Evolutionary conservation across 1,139 yeast genomes (phyloP), one percentile per base, ranked within the genome.

Genomic region (Torulaspora pretoriensis): DNA sequence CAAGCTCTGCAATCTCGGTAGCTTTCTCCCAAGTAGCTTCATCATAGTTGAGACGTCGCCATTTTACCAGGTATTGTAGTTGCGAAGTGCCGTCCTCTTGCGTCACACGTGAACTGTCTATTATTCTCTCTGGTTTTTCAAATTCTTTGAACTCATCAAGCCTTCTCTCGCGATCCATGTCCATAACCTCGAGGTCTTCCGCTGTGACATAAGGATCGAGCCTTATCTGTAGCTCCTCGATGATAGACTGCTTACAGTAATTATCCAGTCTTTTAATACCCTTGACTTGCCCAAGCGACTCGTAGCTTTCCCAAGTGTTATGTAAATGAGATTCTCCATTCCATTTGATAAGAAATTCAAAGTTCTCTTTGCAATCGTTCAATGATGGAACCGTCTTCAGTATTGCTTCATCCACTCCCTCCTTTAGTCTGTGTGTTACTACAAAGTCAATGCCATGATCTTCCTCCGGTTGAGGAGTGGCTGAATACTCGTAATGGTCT

Each of bases 1-100:
- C 89, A 45, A 84, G 68, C 48, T 78, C 76, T 1, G 94, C 97
- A 54, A 94, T 88, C 53, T 79, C 83, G 45, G 83, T 83, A 1
- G 96, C 97, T 56, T 82, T 80, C 68, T 94, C 99, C 98, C 98
- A 94, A 3, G 97, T 88, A 52, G 96, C 88, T 55, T 87, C 95
- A 65, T 94, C 97, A 61, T 94, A 94, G 60, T 90, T 86, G 35
- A 94, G 73, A 48, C 97, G 76, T 63, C 81, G 83, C 98, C 98
- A 92, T 66, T 94, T 94, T 49, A 90, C 92, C 50, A 83, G 78
- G 63, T 92, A 94, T 60, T 82, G 84, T 52, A 92, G 71, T 48
- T 77, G 81, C 26, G 81, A 80, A 29, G 74, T 74, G 26, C 87
- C 92, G 50, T 74, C 79, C 9, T 75, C 80, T 24, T 74, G 73